phyloP scores from a whole-genome alignment of 441 rosid genomes.

The Isatis lusitanica region DNA sequence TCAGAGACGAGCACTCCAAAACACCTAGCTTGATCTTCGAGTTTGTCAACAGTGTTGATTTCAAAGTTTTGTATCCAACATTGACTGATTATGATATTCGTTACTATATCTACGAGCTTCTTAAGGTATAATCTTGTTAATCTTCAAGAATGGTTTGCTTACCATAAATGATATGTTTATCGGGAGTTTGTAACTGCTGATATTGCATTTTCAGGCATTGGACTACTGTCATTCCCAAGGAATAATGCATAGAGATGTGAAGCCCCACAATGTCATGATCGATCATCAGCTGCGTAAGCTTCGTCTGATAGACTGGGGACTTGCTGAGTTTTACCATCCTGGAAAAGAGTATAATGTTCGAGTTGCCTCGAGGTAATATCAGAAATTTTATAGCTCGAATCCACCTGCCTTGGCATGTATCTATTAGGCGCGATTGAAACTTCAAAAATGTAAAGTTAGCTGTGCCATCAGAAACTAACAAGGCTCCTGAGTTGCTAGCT shows the following conservation, averaged over 20 bases:
- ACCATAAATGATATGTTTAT: too few relatives aligned
- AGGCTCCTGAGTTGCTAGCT: too few relatives aligned
- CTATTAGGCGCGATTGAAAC: too few relatives aligned
- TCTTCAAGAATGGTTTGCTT: background rate
- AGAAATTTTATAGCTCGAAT: background rate
- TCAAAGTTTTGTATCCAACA: conserved; percentile 85
- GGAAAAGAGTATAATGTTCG: conserved; percentile 88
- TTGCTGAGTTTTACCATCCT: conserved; percentile 94
- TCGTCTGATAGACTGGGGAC: conserved; percentile 96
- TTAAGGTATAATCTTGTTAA: conserved; percentile 65
- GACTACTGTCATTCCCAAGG: conserved; percentile 97
- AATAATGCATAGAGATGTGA: conserved; percentile 94
- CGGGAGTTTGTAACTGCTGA: background rate
- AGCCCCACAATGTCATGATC: conserved; percentile 95
- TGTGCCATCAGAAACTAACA: background rate
- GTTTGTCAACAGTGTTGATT: conserved; percentile 87
- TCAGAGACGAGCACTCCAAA: conserved; percentile 89
- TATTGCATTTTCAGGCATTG: conserved; percentile 59
- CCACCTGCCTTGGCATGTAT: too few relatives aligned
- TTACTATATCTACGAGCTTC: conserved; percentile 90
- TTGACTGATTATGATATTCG: conserved; percentile 91
- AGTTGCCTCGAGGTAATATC: conserved; percentile 81
- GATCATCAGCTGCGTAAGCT: conserved; percentile 95
- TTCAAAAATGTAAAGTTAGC: background rate
- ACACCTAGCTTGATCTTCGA: conserved; percentile 95